Base-by-base conservation (phyloP, 305 asterid species). In the Lippia alba region DNA sequence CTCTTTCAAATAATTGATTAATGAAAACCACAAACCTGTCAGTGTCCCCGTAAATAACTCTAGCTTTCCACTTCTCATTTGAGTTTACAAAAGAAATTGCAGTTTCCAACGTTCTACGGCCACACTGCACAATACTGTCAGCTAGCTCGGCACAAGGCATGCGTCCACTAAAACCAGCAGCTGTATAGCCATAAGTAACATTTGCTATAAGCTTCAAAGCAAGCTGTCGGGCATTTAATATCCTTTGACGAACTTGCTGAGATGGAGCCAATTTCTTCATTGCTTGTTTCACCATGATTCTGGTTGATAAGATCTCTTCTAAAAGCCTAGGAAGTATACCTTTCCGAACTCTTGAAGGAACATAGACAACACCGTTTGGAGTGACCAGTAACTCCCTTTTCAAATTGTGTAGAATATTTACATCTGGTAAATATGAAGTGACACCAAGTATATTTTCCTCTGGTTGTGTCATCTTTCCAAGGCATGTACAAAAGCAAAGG, bases 111-210 rank as follows among this genome's bases (percentile, higher is more conserved):
- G 99, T 92, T 80, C 94, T 90, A 57, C 99, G 98, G 70, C 84
- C 99, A 85, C 99, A 94, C 76, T 94, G 98, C 57, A 94, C 99
- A 70, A 94, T 94, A 83, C 99, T 92, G 77, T 94, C 99, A 53
- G 99, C 99, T 49, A 94, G 97, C 82, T 92, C 99, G 67, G 97
- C 97, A 76, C 99, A 94, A 59, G 99, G 99, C 99, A 94, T 94
- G 66, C 99, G 97, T 56, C 99, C 99, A 77, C 99, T 94, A 85
- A 94, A 94, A 74, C 99, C 99, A 59, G 99, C 99, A 76, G 99
- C 99, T 62, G 99, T 90, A 78, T 94, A 94, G 48, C 99, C 99
- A 74, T 92, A 94, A 36, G 99, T 94, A 74, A 94, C 99, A 75
- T 94, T 94, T 74, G 99, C 91, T 80, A 94, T 94, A 68, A 94